A percentile compares a stretch with the other conserved stretches of the same genome.
Evolutionary conservation across 345 rosid species (phyloP).

Genomic region (Balakata baccata): DNA sequence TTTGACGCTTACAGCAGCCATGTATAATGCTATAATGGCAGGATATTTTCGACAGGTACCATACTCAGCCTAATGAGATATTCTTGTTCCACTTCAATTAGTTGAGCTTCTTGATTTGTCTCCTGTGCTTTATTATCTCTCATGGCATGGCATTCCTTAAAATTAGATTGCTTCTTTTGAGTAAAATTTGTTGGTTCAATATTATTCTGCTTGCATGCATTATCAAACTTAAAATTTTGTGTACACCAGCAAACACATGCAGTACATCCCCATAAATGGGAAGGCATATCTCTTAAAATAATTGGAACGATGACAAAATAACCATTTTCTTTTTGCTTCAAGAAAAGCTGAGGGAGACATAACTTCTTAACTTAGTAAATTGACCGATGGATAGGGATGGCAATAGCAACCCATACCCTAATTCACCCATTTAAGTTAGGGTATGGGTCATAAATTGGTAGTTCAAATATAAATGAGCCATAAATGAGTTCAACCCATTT

Average conservation of each 20-base stretch:
- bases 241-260: neutral
- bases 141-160: neutral
- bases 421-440: too few relatives aligned
- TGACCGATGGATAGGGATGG: too few relatives aligned
- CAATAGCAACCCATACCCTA: too few relatives aligned
- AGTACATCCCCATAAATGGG: neutral
- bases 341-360: too few relatives aligned
- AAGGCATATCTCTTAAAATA: neutral
- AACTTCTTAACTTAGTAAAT: neutral
- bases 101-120: neutral
- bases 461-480: too few relatives aligned
- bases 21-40: conserved; percentile 73
- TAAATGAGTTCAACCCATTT: too few relatives aligned
- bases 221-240: too few relatives aligned
- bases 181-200: neutral
- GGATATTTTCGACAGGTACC: conserved; percentile 82
- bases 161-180: neutral
- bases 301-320: too few relatives aligned
- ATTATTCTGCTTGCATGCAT: too few relatives aligned
- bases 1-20: conserved; percentile 51
- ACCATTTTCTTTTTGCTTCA: too few relatives aligned
- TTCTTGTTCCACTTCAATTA: conserved; percentile 3
- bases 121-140: neutral
- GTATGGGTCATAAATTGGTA: too few relatives aligned
- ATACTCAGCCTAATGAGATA: conserved; percentile 6